A percentile compares a stretch with the other conserved stretches of the same genome.
Conservation (phyloP, 2,329 filamentous ascomycete genomes). For the Penicillium sclerotigenum region DNA sequence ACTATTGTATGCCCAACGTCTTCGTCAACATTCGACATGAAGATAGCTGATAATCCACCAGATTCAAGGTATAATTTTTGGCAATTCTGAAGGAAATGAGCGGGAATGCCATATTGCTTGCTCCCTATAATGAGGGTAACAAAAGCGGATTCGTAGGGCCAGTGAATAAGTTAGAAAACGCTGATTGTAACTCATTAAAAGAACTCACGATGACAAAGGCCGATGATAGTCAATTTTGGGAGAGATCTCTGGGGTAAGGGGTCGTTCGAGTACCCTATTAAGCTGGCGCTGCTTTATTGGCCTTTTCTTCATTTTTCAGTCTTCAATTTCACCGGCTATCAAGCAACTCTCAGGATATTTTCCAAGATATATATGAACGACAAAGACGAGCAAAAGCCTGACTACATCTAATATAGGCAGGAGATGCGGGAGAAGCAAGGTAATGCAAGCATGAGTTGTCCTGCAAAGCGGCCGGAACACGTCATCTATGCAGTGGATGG, state of each 20-base stretch:
- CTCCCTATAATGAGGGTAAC: constrained; percentile 10
- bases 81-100: constrained; percentile 9
- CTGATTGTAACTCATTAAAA: constrained; percentile 1
- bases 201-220: constrained; percentile 10
- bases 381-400: constrained; percentile 6
- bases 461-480: background rate
- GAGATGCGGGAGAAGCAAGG: background rate
- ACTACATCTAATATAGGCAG: constrained; percentile 6
- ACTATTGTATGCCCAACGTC: constrained; percentile 9
- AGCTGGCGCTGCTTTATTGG: constrained; percentile 9
- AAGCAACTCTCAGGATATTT: constrained; percentile 4
- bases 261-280: constrained; percentile 1
- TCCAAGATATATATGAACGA: constrained; percentile 3
- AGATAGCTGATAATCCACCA: constrained; percentile 2
- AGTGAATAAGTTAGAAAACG: constrained; percentile 8
- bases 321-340: background rate
- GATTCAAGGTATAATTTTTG: background rate
- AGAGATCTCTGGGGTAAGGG: constrained; percentile 8
- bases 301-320: constrained; percentile 8
- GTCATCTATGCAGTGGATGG: background rate
- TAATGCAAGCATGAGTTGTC: constrained; percentile 7
- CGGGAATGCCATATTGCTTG: constrained; percentile 12
- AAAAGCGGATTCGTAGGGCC: constrained; percentile 7
- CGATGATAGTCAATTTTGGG: constrained; percentile 11
- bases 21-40: constrained; percentile 6